Evolutionary conservation across 768 basidiomycete species (phyloP), one percentile per base, ranked within the genome.

Genomic region (Pisolithus microcarpus): DNA sequence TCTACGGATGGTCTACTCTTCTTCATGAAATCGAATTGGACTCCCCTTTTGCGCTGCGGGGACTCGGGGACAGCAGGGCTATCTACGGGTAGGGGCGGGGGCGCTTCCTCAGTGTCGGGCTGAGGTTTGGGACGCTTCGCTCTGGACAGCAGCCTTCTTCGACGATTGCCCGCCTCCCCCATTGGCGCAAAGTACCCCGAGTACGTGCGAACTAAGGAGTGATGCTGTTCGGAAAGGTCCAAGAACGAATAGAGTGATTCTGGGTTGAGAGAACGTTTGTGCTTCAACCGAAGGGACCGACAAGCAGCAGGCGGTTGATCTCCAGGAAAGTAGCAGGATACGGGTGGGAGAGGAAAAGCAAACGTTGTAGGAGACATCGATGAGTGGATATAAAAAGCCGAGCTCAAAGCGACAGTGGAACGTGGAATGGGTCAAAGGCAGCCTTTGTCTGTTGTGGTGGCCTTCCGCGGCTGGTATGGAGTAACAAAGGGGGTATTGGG

Each of bases 111-210:
- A 1, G 47, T 50, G 31, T 37, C 19, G 21, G 30, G 15, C 9
- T 40, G 34, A 4, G 13, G 26, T 13, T 43, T 19, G 10, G 59
- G 56, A 18, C 46, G 28, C 34, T 49, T 63, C 23, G 48, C 7
- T 36, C 18, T n/a, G 8, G 46, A 44, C 21, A 50, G 34, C 40
- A 46, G 50, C 43, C 51, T 55, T 19, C 46, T 38, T 7, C 46
- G 58, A 42, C 50, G 31, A 16, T 28, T 16, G 6, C 56, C 54
- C 7, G 57, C 58, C 47, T 58, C 60, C 10, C 54, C 58, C 64
- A 68, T 64, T 0, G 36, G 38, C 53, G 54, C 57, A 9, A 62
- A 64, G 59, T 62, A 69, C 10, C 60, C 64, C 3, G 64, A 69
- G 50, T 68, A 66, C 8, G 62, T 26, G 19, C 67, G 64, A 38